Percentiles rank a stretch among this genome's conserved stretches.
phyloP scores from a whole-genome alignment of 306 rosid species.

The Biancaea sappan region DNA sequence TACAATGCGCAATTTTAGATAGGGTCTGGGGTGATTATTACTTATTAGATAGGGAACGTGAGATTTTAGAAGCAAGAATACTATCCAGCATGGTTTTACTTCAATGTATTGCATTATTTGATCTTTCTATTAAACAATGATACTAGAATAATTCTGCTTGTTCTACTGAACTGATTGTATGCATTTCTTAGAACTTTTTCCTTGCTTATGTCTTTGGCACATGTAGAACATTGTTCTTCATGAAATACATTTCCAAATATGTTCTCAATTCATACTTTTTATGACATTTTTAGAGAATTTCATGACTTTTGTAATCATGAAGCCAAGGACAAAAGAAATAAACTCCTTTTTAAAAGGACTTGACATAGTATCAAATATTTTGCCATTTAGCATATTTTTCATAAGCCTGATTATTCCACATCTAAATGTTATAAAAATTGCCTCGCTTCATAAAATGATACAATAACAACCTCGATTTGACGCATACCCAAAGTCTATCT shows the following conservation, averaged over 20 bases:
- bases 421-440: not conserved
- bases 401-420: not conserved
- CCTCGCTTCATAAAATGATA: not conserved
- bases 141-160: not conserved
- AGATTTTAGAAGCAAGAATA: not conserved
- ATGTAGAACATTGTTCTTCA: not conserved
- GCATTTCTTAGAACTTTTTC: not conserved
- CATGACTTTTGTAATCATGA: not conserved
- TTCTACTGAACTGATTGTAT: conserved; percentile 4
- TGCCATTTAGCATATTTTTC: not conserved
- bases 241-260: conserved; percentile 1
- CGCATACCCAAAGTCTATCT: not conserved
- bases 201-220: not conserved
- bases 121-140: not conserved
- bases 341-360: not conserved
- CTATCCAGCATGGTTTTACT: not conserved
- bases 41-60: not conserved
- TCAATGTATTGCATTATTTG: not conserved
- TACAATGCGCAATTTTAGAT: not conserved
- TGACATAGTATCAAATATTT: not conserved
- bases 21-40: not conserved
- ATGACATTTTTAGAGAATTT: not conserved
- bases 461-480: not conserved
- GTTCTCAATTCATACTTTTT: not conserved
- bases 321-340: not conserved